Conservation (phyloP, 352 stramenopile genomes). For the Aphanomyces cochlioides region DNA sequence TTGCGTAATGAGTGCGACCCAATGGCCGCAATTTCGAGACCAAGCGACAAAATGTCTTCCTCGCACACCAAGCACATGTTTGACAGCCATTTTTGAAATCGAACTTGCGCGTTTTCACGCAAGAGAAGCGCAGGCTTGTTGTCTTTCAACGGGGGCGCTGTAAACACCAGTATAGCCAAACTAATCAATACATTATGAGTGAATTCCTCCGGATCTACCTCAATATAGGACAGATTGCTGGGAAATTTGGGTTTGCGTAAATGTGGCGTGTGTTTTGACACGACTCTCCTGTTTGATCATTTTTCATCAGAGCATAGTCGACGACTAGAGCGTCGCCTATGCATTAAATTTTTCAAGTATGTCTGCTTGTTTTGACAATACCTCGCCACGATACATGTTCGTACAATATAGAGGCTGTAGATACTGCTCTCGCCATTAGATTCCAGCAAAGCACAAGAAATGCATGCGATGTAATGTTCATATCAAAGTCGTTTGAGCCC, state of each 20-base stretch:
- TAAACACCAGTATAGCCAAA: constrained; percentile 4
- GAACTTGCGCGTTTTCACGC: background rate
- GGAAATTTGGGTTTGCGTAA: background rate
- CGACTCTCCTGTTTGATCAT: background rate
- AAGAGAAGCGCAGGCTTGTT: background rate
- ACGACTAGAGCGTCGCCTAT: background rate
- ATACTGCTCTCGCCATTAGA: background rate
- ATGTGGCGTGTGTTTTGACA: background rate
- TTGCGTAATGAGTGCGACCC: constrained; percentile 1
- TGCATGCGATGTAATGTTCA: background rate
- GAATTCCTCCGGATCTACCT: background rate
- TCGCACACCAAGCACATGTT: background rate
- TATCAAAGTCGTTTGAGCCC: background rate
- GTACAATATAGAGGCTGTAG: background rate
- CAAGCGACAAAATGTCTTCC: background rate
- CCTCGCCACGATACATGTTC: background rate
- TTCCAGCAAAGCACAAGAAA: background rate
- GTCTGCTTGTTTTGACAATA: background rate
- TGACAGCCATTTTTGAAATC: background rate
- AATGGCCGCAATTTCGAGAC: background rate
- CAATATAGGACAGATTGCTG: constrained; percentile 9
- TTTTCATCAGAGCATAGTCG: background rate
- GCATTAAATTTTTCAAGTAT: background rate
- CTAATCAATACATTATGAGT: background rate
- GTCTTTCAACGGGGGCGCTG: background rate